A percentile compares a stretch with the other conserved stretches of the same genome.
Evolutionary conservation across 2,329 filamentous ascomycete species (phyloP).

Genomic region (Talaromyces sp.): DNA sequence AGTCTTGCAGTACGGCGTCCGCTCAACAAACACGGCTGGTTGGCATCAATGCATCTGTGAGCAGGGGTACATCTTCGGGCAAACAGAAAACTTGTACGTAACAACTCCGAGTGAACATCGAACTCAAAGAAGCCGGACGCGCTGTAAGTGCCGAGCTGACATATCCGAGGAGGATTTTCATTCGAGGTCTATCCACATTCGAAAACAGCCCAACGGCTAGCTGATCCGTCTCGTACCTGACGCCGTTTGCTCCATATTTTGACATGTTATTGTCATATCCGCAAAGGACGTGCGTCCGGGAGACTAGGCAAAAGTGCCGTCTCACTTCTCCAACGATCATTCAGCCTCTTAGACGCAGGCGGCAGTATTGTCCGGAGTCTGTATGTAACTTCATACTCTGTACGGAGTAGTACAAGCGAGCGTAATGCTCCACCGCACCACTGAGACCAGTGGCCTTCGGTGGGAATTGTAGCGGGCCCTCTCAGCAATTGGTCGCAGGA

Average conservation of each 20-base stretch:
- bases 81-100: background rate
- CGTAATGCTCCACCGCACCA: too few species aligned
- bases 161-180: background rate
- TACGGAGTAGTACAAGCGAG: too few species aligned
- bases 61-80: background rate
- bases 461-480: background rate
- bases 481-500: constrained; percentile 2
- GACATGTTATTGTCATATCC: background rate
- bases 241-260: constrained; percentile 1
- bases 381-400: background rate
- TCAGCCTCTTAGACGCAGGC: constrained; percentile 10
- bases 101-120: background rate
- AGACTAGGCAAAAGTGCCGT: constrained; percentile 12
- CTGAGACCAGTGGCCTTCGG: background rate
- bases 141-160: background rate
- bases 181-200: background rate
- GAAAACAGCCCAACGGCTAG: background rate
- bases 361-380: background rate
- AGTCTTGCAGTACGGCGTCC: background rate
- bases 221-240: constrained; percentile 7
- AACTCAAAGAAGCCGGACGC: background rate
- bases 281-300: constrained; percentile 10
- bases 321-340: background rate
- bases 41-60: constrained; percentile 2
- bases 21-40: background rate